Conservation (phyloP, 2,329 filamentous ascomycete species). For the Leptosphaerulina australis region DNA sequence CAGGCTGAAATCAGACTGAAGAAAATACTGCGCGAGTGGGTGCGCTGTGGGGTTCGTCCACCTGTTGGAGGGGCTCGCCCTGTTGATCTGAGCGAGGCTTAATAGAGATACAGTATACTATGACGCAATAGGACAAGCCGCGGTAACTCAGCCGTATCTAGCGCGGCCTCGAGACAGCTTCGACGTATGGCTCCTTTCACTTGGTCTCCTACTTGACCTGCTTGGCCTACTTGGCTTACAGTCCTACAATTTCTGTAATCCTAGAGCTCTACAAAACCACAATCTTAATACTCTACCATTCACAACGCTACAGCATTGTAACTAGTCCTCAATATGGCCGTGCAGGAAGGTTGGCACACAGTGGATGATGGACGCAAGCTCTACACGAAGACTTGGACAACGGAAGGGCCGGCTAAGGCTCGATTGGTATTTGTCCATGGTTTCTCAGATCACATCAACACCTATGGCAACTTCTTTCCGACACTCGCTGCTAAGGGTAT, state of each 20-base stretch:
- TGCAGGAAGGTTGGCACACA: conserved; percentile 59
- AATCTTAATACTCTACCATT: too few relatives aligned
- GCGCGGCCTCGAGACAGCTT: background rate
- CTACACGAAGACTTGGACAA: conserved; percentile 68
- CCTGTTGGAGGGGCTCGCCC: conserved; percentile 5
- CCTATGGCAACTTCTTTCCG: conserved; percentile 77
- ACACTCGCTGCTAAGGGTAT: conserved; percentile 73
- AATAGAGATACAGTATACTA: conserved; percentile 11
- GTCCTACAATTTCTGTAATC: too few relatives aligned
- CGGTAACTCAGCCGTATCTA: conserved; percentile 3
- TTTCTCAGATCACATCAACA: conserved; percentile 73
- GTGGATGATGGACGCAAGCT: conserved; percentile 60
- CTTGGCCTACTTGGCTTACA: too few relatives aligned
- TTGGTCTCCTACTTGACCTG: background rate
- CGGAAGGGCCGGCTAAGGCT: conserved; percentile 64
- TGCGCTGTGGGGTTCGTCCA: conserved; percentile 21
- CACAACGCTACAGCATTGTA: too few relatives aligned
- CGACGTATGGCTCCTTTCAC: background rate
- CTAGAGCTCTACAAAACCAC: too few relatives aligned
- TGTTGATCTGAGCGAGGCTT: conserved; percentile 15
- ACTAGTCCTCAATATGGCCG: conserved; percentile 45
- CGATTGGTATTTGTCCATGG: conserved; percentile 85
- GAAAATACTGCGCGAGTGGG: conserved; percentile 30
- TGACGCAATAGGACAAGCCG: conserved; percentile 14
- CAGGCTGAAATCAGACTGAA: conserved; percentile 12